These are phyloP conservation scores for Lichina pygmaea DNA, from an alignment of 495 filamentous ascomycete species.

Conservation along the genomic window DNA sequence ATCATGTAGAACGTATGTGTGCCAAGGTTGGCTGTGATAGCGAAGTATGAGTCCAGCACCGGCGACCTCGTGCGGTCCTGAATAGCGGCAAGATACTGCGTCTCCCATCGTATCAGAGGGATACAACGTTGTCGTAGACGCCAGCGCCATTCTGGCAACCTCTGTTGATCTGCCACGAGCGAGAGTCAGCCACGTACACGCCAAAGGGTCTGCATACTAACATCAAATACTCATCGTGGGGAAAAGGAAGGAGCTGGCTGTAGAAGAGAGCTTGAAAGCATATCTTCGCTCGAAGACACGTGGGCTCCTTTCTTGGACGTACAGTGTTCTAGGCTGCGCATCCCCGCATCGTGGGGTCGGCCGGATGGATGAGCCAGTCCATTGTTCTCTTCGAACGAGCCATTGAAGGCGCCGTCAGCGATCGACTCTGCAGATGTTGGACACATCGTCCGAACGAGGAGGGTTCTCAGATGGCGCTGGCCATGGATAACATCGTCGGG, in stretches of 20 bases:
- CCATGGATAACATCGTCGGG: too few species aligned
- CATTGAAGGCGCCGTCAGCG: too few species aligned
- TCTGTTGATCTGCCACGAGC: conserved; percentile 26
- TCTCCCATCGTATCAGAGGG: conserved; percentile 80
- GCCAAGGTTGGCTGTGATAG: conserved; percentile 84
- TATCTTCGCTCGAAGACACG: too few species aligned
- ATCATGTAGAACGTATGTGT: conserved; percentile 99
- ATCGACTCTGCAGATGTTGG: too few species aligned
- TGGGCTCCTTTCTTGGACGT: conserved; percentile 9
- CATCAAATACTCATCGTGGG: neutral
- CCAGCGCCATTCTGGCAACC: conserved; percentile 76
- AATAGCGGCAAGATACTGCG: conserved; percentile 66
- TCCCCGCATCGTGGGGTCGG: conserved; percentile 30
- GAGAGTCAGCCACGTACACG: too few species aligned
- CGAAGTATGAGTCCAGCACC: conserved; percentile 79
- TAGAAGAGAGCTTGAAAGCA: neutral
- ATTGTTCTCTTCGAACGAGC: too few species aligned
- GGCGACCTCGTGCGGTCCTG: conserved; percentile 58
- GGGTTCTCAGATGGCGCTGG: too few species aligned
- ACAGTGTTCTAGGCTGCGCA: conserved; percentile 56
- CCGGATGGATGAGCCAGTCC: too few species aligned
- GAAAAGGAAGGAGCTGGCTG: conserved; percentile 1
- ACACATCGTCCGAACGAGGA: too few species aligned
- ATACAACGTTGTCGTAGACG: conserved; percentile 52
- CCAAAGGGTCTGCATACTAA: too few species aligned